Evolutionary conservation across 1,284 basidiomycete species (phyloP).

Genomic region (Leccinum ponderosum): DNA sequence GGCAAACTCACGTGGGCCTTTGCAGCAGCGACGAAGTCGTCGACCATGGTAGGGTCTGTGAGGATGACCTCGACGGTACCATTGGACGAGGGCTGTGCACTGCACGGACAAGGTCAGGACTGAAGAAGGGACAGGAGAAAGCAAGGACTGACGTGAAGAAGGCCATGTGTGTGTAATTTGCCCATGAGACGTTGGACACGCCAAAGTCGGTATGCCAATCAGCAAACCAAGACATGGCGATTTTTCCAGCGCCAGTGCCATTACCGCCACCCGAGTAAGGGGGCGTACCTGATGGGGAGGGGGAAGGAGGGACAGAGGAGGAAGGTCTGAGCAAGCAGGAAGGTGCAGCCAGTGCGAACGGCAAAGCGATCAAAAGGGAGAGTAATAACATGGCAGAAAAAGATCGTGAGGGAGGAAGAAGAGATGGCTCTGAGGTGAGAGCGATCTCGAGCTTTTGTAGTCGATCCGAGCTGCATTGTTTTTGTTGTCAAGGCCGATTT

Average conservation of each 20-base stretch:
- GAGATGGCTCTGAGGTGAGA: neutral
- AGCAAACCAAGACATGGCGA: constrained; percentile 63
- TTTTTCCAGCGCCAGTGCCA: constrained; percentile 1
- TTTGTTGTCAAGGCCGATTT: constrained; percentile 6
- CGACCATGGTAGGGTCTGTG: constrained; percentile 5
- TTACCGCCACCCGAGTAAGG: constrained; percentile 18
- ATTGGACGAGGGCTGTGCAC: constrained; percentile 51
- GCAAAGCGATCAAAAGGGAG: constrained; percentile 23
- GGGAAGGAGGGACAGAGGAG: neutral
- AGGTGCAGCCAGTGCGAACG: constrained; percentile 31
- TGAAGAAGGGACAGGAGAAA: neutral
- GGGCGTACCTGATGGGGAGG: neutral
- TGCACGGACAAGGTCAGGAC: neutral
- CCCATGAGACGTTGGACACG: constrained; percentile 55
- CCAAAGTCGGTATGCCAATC: constrained; percentile 56
- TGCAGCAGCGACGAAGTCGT: constrained; percentile 50
- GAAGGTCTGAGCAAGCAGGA: constrained; percentile 23
- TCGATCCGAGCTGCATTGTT: constrained; percentile 8
- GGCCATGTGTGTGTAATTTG: constrained; percentile 61
- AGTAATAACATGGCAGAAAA: constrained; percentile 26
- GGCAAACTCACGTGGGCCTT: constrained; percentile 47
- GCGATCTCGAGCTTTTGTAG: constrained; percentile 12
- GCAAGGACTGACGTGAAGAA: constrained; percentile 59
- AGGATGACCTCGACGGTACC: constrained; percentile 41
- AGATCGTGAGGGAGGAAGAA: constrained; percentile 14